phyloP scores from a whole-genome alignment of 805 yeast genomes.

The Yarrowia sp. region DNA sequence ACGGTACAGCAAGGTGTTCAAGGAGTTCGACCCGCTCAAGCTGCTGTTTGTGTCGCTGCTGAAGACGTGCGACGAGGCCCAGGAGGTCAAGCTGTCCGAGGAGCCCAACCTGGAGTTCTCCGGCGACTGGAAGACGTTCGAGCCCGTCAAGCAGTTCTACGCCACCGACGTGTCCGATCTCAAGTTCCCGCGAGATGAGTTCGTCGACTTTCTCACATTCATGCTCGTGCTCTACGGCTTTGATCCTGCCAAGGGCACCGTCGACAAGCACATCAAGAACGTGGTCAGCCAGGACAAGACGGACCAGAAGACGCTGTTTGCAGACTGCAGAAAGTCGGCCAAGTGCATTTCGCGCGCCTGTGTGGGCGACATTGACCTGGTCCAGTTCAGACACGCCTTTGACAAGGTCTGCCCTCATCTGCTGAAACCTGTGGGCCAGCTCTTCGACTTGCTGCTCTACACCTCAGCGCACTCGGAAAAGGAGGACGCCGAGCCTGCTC shows the following conservation, averaged over 20 bases:
- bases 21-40: slow-evolving; percentile 17
- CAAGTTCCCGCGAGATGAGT: not conserved
- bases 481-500: slow-evolving; percentile 27
- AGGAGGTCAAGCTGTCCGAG: not conserved
- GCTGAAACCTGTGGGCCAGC: slow-evolving; percentile 46
- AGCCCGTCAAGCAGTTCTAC: slow-evolving; percentile 3
- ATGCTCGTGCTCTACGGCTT: slow-evolving; percentile 5
- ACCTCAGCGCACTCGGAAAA: slow-evolving; percentile 30
- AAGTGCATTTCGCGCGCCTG: slow-evolving; percentile 1
- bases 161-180: not conserved
- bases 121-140: slow-evolving; percentile 14
- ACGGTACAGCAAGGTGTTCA: not conserved
- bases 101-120: not conserved
- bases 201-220: slow-evolving; percentile 3
- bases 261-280: not conserved
- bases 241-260: slow-evolving; percentile 11
- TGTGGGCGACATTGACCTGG: not conserved
- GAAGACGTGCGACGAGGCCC: not conserved
- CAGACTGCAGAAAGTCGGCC: not conserved
- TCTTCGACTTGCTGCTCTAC: slow-evolving; percentile 48
- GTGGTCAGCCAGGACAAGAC: slow-evolving; percentile 5
- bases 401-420: slow-evolving; percentile 41
- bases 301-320: not conserved
- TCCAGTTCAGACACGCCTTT: slow-evolving; percentile 31
- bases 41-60: slow-evolving; percentile 18